phyloP scores from a whole-genome alignment of 2,329 filamentous ascomycete species.

The Coniochaeta hoffmannii region DNA sequence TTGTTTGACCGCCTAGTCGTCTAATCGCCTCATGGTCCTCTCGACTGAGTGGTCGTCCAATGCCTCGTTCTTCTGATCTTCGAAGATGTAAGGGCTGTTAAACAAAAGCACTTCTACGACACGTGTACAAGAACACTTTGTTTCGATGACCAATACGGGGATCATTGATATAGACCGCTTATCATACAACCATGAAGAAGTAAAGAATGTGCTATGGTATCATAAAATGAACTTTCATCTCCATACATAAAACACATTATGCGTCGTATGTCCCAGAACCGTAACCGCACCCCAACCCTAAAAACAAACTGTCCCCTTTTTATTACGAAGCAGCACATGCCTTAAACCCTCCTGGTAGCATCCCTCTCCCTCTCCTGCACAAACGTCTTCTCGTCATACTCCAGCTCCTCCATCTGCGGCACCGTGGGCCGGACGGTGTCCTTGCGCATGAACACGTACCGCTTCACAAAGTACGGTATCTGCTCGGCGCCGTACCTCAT shows the following conservation, averaged over 20 bases:
- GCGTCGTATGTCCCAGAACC: background rate
- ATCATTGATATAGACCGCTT: background rate
- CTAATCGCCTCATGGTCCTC: too few species aligned
- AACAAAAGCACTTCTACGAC: too few species aligned
- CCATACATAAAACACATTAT: too few species aligned
- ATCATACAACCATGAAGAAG: background rate
- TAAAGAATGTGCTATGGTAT: slow-evolving; percentile 1
- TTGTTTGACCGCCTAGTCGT: too few species aligned
- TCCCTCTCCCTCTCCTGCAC: slow-evolving; percentile 4
- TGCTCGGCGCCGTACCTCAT: slow-evolving; percentile 13
- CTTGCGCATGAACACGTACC: slow-evolving; percentile 9
- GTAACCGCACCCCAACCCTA: background rate
- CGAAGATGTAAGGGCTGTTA: too few species aligned
- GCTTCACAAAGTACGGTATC: slow-evolving; percentile 11
- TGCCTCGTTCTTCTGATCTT: too few species aligned
- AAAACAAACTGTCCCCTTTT: background rate
- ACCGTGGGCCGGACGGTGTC: background rate
- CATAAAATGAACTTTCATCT: too few species aligned
- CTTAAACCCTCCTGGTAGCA: slow-evolving; percentile 5
- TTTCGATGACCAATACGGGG: too few species aligned
- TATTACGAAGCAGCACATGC: background rate
- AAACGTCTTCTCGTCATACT: slow-evolving; percentile 8
- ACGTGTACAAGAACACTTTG: too few species aligned
- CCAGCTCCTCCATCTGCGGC: slow-evolving; percentile 1
- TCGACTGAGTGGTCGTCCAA: too few species aligned